These are phyloP conservation scores for Podaxis sp. DNA, from an alignment of 768 basidiomycete genomes.

Conservation along the genomic window DNA sequence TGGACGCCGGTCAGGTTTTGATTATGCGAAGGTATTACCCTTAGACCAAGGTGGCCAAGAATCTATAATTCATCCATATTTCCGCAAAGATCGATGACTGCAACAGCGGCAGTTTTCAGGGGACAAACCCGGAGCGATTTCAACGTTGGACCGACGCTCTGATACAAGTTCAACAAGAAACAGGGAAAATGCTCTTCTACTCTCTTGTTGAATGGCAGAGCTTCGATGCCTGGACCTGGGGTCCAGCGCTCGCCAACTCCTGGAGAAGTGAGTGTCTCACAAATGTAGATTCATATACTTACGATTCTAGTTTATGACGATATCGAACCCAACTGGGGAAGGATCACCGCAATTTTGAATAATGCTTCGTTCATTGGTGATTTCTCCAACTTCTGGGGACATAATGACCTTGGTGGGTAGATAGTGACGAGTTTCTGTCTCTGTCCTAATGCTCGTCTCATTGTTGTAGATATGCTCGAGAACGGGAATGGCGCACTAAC, in stretches of 20 bases:
- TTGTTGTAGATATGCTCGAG: slow-evolving; percentile 22
- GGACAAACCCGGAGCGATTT: slow-evolving; percentile 25
- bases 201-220: slow-evolving; percentile 28
- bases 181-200: slow-evolving; percentile 26
- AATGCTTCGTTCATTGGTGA: slow-evolving; percentile 28
- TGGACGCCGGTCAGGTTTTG: slow-evolving; percentile 20
- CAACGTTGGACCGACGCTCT: slow-evolving; percentile 26
- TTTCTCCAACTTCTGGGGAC: slow-evolving; percentile 42
- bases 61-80: neutral
- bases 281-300: neutral
- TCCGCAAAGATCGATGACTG: slow-evolving; percentile 23
- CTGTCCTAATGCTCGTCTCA: neutral
- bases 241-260: slow-evolving; percentile 23
- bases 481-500: slow-evolving; percentile 54
- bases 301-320: slow-evolving; percentile 23
- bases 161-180: slow-evolving; percentile 23
- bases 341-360: slow-evolving; percentile 26
- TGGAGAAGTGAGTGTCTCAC: slow-evolving; percentile 22
- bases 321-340: slow-evolving; percentile 23
- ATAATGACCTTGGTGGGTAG: slow-evolving; percentile 46
- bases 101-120: slow-evolving; percentile 19
- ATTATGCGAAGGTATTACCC: slow-evolving; percentile 23
- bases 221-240: slow-evolving; percentile 29
- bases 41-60: neutral
- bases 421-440: neutral